Evolutionary conservation across 1,139 yeast species (phyloP).

Genomic region (Hemisphaericaspora lyxosophila): DNA sequence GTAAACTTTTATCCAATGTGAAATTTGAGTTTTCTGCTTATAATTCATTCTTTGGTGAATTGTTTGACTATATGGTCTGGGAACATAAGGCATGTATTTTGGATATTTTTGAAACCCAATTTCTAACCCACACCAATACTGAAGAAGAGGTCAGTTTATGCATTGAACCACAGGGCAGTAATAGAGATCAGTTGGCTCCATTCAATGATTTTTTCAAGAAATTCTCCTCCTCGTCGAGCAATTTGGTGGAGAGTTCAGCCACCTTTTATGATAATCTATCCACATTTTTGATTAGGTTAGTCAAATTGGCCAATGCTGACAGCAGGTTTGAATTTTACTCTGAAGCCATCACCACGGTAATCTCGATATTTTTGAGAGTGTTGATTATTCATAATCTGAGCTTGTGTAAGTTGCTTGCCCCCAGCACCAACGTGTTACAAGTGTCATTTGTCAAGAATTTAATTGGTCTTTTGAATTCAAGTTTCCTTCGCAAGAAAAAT

Average conservation of each 20-base stretch:
- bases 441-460: slow-evolving; percentile 44
- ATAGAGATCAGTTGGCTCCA: slow-evolving; percentile 25
- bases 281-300: slow-evolving; percentile 20
- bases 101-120: slow-evolving; percentile 27
- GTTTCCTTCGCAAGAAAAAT: slow-evolving; percentile 36
- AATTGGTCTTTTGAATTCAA: slow-evolving; percentile 45
- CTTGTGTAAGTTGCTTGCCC: slow-evolving; percentile 31
- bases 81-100: slow-evolving; percentile 29
- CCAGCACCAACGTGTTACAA: slow-evolving; percentile 33
- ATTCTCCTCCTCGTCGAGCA: slow-evolving; percentile 31
- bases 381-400: slow-evolving; percentile 57
- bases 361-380: slow-evolving; percentile 53
- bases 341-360: slow-evolving; percentile 18
- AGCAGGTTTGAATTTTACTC: slow-evolving; percentile 8
- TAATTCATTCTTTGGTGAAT: slow-evolving; percentile 44
- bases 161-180: slow-evolving; percentile 6
- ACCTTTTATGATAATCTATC: slow-evolving; percentile 21
- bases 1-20: slow-evolving; percentile 42
- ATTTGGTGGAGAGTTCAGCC: slow-evolving; percentile 21
- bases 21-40: slow-evolving; percentile 37
- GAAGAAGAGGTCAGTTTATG: slow-evolving; percentile 12
- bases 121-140: slow-evolving; percentile 22
- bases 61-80: slow-evolving; percentile 35
- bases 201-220: slow-evolving; percentile 41
- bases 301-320: slow-evolving; percentile 15